These are phyloP conservation scores for Waltergamsia citrina DNA, from an alignment of 2,329 filamentous ascomycete genomes.

Conservation along the genomic window DNA sequence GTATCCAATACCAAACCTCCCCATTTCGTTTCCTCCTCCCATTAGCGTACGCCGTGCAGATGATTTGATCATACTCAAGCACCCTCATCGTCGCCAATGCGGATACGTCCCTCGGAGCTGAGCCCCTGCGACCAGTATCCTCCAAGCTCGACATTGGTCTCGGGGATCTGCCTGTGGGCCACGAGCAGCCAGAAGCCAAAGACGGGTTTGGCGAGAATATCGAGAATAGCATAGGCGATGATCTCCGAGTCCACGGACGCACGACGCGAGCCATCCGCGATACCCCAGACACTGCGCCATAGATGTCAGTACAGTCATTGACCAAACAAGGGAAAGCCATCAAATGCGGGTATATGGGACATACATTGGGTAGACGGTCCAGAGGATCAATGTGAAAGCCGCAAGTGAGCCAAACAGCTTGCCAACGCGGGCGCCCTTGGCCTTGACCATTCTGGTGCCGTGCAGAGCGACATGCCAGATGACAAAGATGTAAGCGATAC, in stretches of 20 bases:
- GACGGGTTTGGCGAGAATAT: constrained; percentile 18
- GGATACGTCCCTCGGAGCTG: constrained; percentile 24
- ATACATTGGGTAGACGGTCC: constrained; percentile 18
- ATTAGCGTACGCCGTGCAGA: no score
- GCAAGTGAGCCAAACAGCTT: constrained; percentile 16
- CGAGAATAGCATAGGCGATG: constrained; percentile 18
- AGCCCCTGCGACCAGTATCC: constrained; percentile 28
- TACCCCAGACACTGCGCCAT: constrained; percentile 15
- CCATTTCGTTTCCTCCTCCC: no score
- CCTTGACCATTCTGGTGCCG: constrained; percentile 11
- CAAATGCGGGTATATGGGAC: constrained; percentile 6
- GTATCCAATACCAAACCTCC: no score
- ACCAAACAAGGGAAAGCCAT: not conserved
- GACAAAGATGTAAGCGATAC: constrained; percentile 50
- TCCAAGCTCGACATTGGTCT: constrained; percentile 24
- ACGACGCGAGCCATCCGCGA: constrained; percentile 14
- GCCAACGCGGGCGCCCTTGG: constrained; percentile 11
- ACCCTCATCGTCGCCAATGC: constrained; percentile 8
- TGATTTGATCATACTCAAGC: constrained; percentile 4
- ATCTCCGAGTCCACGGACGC: constrained; percentile 17
- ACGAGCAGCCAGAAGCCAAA: constrained; percentile 21
- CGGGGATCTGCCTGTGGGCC: constrained; percentile 23
- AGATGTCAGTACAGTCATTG: not conserved
- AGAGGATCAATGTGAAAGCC: constrained; percentile 12
- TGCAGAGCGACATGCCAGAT: constrained; percentile 22